These are phyloP conservation scores for Penicillium oxalicum DNA, from an alignment of 2,329 filamentous ascomycete genomes.

Conservation along the genomic window DNA sequence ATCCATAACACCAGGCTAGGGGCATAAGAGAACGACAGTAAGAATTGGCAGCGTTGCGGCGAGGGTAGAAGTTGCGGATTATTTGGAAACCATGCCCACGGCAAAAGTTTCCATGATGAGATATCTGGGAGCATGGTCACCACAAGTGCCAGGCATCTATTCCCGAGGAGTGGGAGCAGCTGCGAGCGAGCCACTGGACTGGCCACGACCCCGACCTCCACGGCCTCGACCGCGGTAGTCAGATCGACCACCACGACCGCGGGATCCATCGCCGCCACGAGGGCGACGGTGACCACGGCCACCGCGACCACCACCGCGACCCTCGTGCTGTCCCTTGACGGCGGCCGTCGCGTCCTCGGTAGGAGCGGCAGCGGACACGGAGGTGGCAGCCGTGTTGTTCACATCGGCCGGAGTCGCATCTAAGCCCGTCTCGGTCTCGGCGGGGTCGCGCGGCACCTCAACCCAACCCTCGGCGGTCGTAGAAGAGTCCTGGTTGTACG, in stretches of 20 bases:
- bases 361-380: constrained; percentile 15
- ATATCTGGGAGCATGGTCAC: neutral
- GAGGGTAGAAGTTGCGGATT: neutral
- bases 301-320: constrained; percentile 30
- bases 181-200: constrained; percentile 22
- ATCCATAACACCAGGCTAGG: constrained; percentile 31
- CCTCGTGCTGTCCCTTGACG: constrained; percentile 31
- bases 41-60: constrained; percentile 2
- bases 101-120: neutral
- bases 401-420: constrained; percentile 62
- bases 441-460: constrained; percentile 64
- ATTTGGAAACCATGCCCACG: neutral
- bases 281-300: constrained; percentile 29
- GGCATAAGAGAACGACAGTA: constrained; percentile 10
- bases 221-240: constrained; percentile 23
- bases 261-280: constrained; percentile 29
- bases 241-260: constrained; percentile 31
- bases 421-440: constrained; percentile 65
- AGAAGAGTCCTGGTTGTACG: constrained; percentile 52
- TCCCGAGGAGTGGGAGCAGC: constrained; percentile 11
- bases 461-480: constrained; percentile 63
- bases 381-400: constrained; percentile 49
- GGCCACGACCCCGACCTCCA: constrained; percentile 19
- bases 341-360: constrained; percentile 50
- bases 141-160: neutral